Percentiles rank a stretch among this genome's conserved stretches.
Conservation (phyloP, 352 stramenopile genomes). For the Phytophthora sp. region DNA sequence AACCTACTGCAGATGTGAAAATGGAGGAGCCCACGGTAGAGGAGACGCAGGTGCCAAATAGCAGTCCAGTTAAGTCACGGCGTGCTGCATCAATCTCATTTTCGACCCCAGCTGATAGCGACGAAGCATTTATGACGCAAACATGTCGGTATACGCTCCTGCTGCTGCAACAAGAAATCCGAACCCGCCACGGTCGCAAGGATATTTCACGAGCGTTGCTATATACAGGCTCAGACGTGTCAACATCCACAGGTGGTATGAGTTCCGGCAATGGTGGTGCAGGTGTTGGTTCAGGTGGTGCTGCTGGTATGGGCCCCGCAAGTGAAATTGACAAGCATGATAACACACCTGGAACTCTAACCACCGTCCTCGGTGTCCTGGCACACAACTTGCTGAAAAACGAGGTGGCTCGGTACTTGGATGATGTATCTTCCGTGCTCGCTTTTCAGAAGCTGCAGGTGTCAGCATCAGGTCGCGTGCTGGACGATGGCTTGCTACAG, state of each 20-base stretch:
- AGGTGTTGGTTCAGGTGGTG: conserved; percentile 8
- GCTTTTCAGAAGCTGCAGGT: conserved; percentile 63
- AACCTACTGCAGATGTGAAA: conserved; percentile 27
- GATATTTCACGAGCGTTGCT: conserved; percentile 70
- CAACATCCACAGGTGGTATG: conserved; percentile 13
- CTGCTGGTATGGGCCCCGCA: conserved; percentile 26
- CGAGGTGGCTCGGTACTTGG: conserved; percentile 73
- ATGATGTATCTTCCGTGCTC: conserved; percentile 68
- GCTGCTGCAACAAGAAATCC: conserved; percentile 85
- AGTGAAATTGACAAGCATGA: conserved; percentile 51
- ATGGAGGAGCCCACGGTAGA: conserved; percentile 19
- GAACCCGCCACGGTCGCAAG: conserved; percentile 73
- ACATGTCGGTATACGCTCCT: conserved; percentile 74
- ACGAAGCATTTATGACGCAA: conserved; percentile 62
- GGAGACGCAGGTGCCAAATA: conserved; percentile 19
- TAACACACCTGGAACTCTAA: conserved; percentile 45
- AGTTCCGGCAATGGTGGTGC: conserved; percentile 11
- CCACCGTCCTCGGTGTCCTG: conserved; percentile 68
- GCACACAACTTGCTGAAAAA: conserved; percentile 84
- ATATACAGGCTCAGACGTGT: conserved; percentile 44
- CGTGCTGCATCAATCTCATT: conserved; percentile 35
- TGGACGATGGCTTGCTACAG: conserved; percentile 81
- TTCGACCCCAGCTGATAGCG: conserved; percentile 32
- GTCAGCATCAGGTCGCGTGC: conserved; percentile 62
- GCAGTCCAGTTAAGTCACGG: conserved; percentile 27